Base-by-base conservation (phyloP, 176 grass and related monocot species). In the Carex parvula region DNA sequence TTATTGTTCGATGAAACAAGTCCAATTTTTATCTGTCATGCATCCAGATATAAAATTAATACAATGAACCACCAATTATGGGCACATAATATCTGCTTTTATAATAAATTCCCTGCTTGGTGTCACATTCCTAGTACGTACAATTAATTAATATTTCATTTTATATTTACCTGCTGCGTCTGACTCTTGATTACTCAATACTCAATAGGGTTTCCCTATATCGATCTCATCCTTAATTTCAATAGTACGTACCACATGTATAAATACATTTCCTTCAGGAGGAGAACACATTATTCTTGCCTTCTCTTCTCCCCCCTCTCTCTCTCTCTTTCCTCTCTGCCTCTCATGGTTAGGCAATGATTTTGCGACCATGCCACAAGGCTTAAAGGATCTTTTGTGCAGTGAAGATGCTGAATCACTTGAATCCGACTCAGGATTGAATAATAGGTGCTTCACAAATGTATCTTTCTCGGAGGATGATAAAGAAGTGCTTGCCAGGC, bases 321-420 rank as follows among this genome's bases (percentile, higher is more conserved):
- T n/a, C n/a, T n/a, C 9, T 16, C 4, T 16, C 3, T 37, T 3
- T 9, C 22, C 2, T 64, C 24, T 64, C 62, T 24, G 20, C 60
- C 80, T 76, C 79, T 74, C 54, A 64, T 61, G 64, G 80, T 53
- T 53, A 37, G 26, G 85, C 55, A 79, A 88, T 89, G 93, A 87
- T 60, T 22, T n/a, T 64, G 65, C 37, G 16, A 30, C 72, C 33
- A 91, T 91, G 91, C 87, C 86, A 78, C 85, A 84, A 85, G 94
- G 88, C 81, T 80, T 87, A 48, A 33, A 59, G 62, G 91, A 82
- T 81, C 91, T 97, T 80, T 84, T 94, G 18, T 97, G 94, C 82
- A 88, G 69, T 83, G 94, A 97, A 91, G 91, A 94, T 77, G 88
- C 82, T 62, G 88, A 64, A 22, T 60, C 86, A 22, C 79, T 87